Percentiles rank a stretch among this genome's conserved stretches.
Conservation (phyloP, 2,329 filamentous ascomycete genomes). For the Chrysoporthe cubensis region DNA sequence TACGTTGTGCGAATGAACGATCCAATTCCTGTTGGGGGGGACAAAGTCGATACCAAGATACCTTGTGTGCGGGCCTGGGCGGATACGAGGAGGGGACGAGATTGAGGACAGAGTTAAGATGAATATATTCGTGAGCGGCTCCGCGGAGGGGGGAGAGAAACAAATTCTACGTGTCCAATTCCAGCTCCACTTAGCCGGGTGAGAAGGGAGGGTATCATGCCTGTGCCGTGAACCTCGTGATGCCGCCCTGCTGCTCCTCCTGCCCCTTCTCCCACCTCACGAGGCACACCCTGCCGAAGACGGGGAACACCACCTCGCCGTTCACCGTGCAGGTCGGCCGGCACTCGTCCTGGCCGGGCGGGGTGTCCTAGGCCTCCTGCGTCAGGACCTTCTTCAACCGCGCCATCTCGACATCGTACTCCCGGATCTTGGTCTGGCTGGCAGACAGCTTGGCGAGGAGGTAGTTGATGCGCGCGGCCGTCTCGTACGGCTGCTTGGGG, state of each 20-base stretch:
- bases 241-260: neutral
- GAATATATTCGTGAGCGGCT: neutral
- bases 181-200: neutral
- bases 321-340: neutral
- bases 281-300: neutral
- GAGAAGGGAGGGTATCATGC: slow-evolving; percentile 19
- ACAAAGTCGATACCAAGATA: neutral
- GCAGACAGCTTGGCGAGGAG: slow-evolving; percentile 72
- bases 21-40: neutral
- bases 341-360: neutral
- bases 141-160: neutral
- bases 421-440: slow-evolving; percentile 76
- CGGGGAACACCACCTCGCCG: neutral
- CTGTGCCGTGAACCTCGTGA: slow-evolving; percentile 1
- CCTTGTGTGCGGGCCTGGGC: neutral
- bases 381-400: slow-evolving; percentile 71
- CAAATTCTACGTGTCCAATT: neutral
- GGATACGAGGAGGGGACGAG: neutral
- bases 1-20: too few species aligned
- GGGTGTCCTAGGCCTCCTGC: slow-evolving; percentile 35
- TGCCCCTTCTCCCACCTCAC: neutral
- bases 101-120: neutral
- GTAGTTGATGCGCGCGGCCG: slow-evolving; percentile 69
- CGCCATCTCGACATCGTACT: slow-evolving; percentile 73
- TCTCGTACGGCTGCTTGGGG: slow-evolving; percentile 71